A percentile compares a stretch with the other conserved stretches of the same genome.
Conservation (phyloP, 2,329 filamentous ascomycete genomes). For the Fusarium equiseti region DNA sequence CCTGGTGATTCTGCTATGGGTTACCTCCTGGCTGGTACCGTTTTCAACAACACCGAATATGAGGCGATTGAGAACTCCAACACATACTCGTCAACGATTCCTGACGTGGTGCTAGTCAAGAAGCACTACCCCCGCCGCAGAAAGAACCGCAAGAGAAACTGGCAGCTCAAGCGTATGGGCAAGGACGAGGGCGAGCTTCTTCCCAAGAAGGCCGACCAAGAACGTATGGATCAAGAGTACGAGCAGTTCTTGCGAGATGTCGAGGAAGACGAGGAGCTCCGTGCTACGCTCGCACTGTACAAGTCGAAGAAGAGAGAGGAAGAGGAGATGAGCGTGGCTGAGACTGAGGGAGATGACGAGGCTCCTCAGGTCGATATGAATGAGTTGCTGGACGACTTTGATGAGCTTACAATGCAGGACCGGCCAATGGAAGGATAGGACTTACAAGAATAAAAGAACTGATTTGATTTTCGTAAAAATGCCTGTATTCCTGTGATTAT, state of each 20-base stretch:
- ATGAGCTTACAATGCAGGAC: constrained; percentile 72
- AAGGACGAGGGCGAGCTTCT: constrained; percentile 89
- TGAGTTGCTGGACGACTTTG: constrained; percentile 90
- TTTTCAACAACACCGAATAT: constrained; percentile 91
- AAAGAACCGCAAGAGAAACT: constrained; percentile 85
- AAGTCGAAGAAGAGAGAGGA: constrained; percentile 71
- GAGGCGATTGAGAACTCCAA: constrained; percentile 84
- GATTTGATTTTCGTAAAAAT: constrained; percentile 24
- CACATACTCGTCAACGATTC: constrained; percentile 81
- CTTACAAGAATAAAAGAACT: constrained; percentile 44
- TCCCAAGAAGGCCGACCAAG: constrained; percentile 88
- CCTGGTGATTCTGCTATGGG: constrained; percentile 93
- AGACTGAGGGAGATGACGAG: constrained; percentile 73
- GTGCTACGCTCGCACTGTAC: constrained; percentile 87
- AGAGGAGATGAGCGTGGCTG: constrained; percentile 75
- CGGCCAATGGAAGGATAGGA: constrained; percentile 52
- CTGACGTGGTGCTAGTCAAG: constrained; percentile 96
- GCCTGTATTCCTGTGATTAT: neutral
- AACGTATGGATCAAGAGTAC: constrained; percentile 91
- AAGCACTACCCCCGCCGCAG: constrained; percentile 91
- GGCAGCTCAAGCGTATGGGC: constrained; percentile 94
- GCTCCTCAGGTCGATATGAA: constrained; percentile 80
- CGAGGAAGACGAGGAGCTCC: constrained; percentile 91
- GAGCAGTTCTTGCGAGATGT: constrained; percentile 97
- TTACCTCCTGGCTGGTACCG: constrained; percentile 89